phyloP scores from a whole-genome alignment of 192 early-diverging fungal genomes.

The Coemansia sp. region DNA sequence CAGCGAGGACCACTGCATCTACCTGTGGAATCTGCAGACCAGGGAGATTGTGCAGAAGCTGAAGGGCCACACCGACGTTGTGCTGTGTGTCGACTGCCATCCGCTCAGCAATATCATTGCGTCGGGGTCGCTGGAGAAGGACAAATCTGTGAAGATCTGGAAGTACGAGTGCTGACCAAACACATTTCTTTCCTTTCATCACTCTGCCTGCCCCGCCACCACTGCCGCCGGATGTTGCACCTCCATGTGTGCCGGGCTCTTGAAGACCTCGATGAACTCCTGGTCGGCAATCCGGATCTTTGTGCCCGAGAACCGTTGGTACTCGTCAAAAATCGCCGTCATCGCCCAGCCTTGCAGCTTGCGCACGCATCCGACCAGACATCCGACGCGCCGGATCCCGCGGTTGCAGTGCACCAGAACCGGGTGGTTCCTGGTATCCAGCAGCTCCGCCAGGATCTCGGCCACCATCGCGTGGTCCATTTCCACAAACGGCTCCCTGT shows the following conservation, averaged over 20 bases:
- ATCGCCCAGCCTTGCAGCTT: slow-evolving; percentile 96
- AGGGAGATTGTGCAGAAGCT: slow-evolving; percentile 93
- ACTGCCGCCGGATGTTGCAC: slow-evolving; percentile 21
- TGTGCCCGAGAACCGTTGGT: slow-evolving; percentile 87
- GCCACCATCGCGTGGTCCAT: slow-evolving; percentile 39
- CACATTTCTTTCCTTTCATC: not conserved
- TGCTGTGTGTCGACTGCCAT: slow-evolving; percentile 91
- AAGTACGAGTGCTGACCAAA: slow-evolving; percentile 43
- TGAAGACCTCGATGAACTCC: slow-evolving; percentile 70
- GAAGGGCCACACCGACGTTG: slow-evolving; percentile 90
- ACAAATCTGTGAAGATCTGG: slow-evolving; percentile 89
- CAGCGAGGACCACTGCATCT: slow-evolving; percentile 90
- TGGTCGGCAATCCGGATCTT: slow-evolving; percentile 90
- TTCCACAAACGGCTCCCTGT: slow-evolving; percentile 68
- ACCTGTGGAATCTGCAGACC: slow-evolving; percentile 97
- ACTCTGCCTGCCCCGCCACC: not conserved
- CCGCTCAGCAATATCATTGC: slow-evolving; percentile 95
- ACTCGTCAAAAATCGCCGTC: slow-evolving; percentile 97
- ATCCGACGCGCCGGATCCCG: slow-evolving; percentile 93
- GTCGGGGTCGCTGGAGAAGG: slow-evolving; percentile 87
- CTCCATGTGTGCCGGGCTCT: slow-evolving; percentile 25
- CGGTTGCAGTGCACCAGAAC: slow-evolving; percentile 93
- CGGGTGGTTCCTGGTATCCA: slow-evolving; percentile 55
- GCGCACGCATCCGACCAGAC: slow-evolving; percentile 88
- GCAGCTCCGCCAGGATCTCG: slow-evolving; percentile 34